Conservation (phyloP, 495 filamentous ascomycete species). For the Xylaria grammica region DNA sequence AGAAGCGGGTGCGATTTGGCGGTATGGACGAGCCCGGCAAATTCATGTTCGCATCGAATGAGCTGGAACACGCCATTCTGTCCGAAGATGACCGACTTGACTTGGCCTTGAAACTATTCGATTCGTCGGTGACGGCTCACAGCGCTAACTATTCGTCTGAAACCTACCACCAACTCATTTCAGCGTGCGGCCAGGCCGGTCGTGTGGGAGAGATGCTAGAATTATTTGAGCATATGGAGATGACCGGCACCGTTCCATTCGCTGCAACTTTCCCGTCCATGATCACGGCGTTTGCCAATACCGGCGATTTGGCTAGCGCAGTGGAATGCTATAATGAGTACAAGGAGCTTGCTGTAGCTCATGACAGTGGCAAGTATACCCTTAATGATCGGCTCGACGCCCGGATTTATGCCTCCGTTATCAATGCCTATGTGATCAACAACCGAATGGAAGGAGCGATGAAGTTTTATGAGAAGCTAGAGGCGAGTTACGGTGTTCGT, state of each 20-base stretch:
- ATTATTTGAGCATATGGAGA: constrained; percentile 89
- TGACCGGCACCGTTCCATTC: constrained; percentile 69
- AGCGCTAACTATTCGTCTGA: constrained; percentile 63
- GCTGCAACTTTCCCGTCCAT: constrained; percentile 85
- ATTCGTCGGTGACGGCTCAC: constrained; percentile 68
- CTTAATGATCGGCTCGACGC: constrained; percentile 77
- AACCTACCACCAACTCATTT: constrained; percentile 80
- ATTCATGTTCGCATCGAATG: constrained; percentile 88
- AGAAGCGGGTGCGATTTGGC: constrained; percentile 78
- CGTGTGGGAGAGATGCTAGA: constrained; percentile 85
- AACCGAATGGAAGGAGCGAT: constrained; percentile 77
- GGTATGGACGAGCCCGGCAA: constrained; percentile 84
- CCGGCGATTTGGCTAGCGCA: constrained; percentile 82
- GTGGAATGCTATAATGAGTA: constrained; percentile 96
- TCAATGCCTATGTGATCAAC: constrained; percentile 83
- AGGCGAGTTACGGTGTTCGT: constrained; percentile 62
- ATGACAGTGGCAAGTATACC: constrained; percentile 76
- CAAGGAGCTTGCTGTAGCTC: constrained; percentile 76
- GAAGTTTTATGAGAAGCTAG: constrained; percentile 82
- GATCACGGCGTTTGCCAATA: constrained; percentile 86
- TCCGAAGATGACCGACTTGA: constrained; percentile 84
- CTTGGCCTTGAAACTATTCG: constrained; percentile 83
- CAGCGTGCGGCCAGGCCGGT: constrained; percentile 80
- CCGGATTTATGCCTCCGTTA: constrained; percentile 83
- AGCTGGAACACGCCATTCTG: constrained; percentile 80